phyloP scores from a whole-genome alignment of 148 eudicot genomes.

The Cornus suecica region DNA sequence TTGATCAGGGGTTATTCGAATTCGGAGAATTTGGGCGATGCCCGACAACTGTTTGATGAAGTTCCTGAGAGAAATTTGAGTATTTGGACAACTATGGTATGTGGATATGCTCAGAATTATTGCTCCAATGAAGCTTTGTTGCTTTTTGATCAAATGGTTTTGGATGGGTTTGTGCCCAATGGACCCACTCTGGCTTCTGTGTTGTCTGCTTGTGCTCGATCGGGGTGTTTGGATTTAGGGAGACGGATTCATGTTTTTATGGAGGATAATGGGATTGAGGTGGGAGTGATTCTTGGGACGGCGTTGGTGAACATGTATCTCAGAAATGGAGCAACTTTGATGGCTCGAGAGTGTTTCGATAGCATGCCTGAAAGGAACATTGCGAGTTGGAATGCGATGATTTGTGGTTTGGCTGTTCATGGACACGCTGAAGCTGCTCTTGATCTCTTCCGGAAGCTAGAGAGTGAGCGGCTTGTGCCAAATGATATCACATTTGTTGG shows the following conservation, averaged over 20 bases:
- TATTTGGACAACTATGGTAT: slow-evolving; percentile 75
- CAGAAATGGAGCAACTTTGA: slow-evolving; percentile 56
- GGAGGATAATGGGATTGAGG: slow-evolving; percentile 34
- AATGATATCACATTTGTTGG: slow-evolving; percentile 65
- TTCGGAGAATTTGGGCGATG: slow-evolving; percentile 22
- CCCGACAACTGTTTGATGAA: slow-evolving; percentile 65
- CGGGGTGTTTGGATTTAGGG: slow-evolving; percentile 69
- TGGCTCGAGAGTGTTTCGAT: slow-evolving; percentile 56
- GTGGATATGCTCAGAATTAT: slow-evolving; percentile 70
- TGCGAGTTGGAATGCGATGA: slow-evolving; percentile 85
- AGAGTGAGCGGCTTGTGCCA: slow-evolving; percentile 37
- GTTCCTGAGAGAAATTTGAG: slow-evolving; percentile 54
- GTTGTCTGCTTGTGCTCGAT: slow-evolving; percentile 72
- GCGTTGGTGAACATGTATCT: slow-evolving; percentile 85
- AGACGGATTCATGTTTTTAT: slow-evolving; percentile 48
- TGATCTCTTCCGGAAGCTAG: slow-evolving; percentile 39
- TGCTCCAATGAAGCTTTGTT: slow-evolving; percentile 43
- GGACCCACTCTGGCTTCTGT: slow-evolving; percentile 64
- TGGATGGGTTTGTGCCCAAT: slow-evolving; percentile 57
- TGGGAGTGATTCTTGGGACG: slow-evolving; percentile 71
- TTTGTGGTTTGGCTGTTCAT: slow-evolving; percentile 76
- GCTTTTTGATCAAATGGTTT: slow-evolving; percentile 57
- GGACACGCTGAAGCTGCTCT: slow-evolving; percentile 71
- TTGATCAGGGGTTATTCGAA: slow-evolving; percentile 53
- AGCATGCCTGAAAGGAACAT: slow-evolving; percentile 57